phyloP scores from a whole-genome alignment of 352 stramenopile genomes.

The Thalassiosira sp. region DNA sequence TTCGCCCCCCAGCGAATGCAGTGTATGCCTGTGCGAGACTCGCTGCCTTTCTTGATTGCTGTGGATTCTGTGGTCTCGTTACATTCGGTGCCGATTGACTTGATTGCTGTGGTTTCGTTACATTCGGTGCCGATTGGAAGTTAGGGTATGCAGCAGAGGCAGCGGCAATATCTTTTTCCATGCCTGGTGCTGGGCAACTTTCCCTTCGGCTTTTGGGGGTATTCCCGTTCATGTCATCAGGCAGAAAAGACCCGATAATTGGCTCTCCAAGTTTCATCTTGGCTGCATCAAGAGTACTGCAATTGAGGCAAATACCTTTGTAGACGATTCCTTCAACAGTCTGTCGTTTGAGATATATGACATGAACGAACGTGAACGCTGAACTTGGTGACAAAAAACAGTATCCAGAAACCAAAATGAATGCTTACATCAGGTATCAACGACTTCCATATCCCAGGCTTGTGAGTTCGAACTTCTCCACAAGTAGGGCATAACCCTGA shows the following conservation, averaged over 20 bases:
- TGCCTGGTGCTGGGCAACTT: no score
- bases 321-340: constrained; percentile 13
- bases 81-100: no score
- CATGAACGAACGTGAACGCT: neutral
- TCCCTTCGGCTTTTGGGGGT: no score
- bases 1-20: no score
- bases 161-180: no score
- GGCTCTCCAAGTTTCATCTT: neutral
- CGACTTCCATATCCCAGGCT: neutral
- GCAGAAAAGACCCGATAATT: neutral
- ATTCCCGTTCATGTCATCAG: neutral
- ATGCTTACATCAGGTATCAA: constrained; percentile 7
- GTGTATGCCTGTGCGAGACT: no score
- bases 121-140: no score
- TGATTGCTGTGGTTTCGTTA: no score
- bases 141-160: no score
- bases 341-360: neutral
- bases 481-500: constrained; percentile 8
- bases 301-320: constrained; percentile 12
- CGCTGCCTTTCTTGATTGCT: no score
- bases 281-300: neutral
- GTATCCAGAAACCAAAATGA: neutral
- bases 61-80: no score
- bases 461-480: constrained; percentile 11
- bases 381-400: no score